phyloP scores from a whole-genome alignment of 352 stramenopile genomes.

The Detonula confervacea region DNA sequence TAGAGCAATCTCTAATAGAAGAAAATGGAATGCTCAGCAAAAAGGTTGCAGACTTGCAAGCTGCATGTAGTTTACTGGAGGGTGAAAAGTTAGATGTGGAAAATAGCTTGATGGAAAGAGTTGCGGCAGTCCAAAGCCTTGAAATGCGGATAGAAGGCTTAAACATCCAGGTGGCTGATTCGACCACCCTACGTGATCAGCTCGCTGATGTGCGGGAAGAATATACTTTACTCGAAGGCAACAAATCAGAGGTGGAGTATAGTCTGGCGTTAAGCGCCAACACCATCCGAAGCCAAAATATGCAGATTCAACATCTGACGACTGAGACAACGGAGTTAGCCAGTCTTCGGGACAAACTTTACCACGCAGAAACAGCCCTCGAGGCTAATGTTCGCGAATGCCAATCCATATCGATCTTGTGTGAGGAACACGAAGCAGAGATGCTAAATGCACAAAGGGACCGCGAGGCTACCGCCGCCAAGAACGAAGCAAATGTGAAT shows the following conservation, averaged over 20 bases:
- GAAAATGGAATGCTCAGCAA: slow-evolving; percentile 28
- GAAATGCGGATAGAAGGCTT: slow-evolving; percentile 23
- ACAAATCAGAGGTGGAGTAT: slow-evolving; percentile 37
- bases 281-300: slow-evolving; percentile 24
- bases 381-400: slow-evolving; percentile 40
- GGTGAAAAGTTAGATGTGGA: slow-evolving; percentile 37
- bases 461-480: not conserved
- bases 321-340: slow-evolving; percentile 12
- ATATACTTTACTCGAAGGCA: slow-evolving; percentile 12
- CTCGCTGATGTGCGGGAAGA: slow-evolving; percentile 12
- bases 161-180: slow-evolving; percentile 8
- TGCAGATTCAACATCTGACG: slow-evolving; percentile 32
- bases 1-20: slow-evolving; percentile 3
- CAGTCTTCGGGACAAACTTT: slow-evolving; percentile 30
- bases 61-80: slow-evolving; percentile 8
- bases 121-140: slow-evolving; percentile 5
- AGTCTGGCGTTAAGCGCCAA: slow-evolving; percentile 21
- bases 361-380: slow-evolving; percentile 10
- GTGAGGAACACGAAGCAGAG: slow-evolving; percentile 37
- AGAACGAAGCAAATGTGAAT: slow-evolving; percentile 21
- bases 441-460: slow-evolving; percentile 27
- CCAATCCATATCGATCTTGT: slow-evolving; percentile 13
- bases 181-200: slow-evolving; percentile 11
- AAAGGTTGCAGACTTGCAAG: slow-evolving; percentile 6
- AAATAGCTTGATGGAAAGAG: slow-evolving; percentile 29